These are phyloP conservation scores for Hsuehochloa calcarea DNA, from an alignment of 176 grass and related monocot genomes.

Conservation along the genomic window DNA sequence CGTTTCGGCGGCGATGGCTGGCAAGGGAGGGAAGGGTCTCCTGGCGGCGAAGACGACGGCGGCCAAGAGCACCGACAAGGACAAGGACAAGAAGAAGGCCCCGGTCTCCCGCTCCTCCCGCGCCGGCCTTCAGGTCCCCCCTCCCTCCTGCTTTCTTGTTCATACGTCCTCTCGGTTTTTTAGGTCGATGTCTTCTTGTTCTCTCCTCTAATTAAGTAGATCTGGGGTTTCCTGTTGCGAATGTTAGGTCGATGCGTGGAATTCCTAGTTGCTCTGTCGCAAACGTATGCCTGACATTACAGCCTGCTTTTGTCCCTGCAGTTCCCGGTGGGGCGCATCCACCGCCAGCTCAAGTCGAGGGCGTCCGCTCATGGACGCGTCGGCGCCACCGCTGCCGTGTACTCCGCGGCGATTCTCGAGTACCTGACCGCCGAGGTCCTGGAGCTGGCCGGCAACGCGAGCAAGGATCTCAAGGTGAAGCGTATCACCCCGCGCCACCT, in stretches of 20 bases:
- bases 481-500: conserved; percentile 75
- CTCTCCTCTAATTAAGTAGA: background rate
- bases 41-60: conserved; percentile 66
- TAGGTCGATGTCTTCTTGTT: background rate
- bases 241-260: background rate
- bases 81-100: conserved; percentile 76
- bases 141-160: background rate
- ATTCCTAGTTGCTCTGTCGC: background rate
- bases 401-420: conserved; percentile 72
- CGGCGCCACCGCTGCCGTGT: conserved; percentile 70
- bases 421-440: conserved; percentile 70
- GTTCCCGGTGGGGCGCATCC: conserved; percentile 65
- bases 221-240: background rate
- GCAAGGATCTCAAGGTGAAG: conserved; percentile 87
- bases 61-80: conserved; percentile 55
- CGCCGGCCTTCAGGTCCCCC: conserved; percentile 58
- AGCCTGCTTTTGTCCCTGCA: background rate
- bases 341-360: conserved; percentile 68
- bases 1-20: conserved; percentile 46
- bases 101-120: conserved; percentile 71
- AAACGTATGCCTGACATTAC: background rate
- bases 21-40: conserved; percentile 79
- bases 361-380: conserved; percentile 63
- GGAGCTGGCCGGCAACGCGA: conserved; percentile 70
- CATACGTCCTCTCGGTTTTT: background rate